phyloP scores from a whole-genome alignment of 306 rosid genomes.

The Cercis canadensis region DNA sequence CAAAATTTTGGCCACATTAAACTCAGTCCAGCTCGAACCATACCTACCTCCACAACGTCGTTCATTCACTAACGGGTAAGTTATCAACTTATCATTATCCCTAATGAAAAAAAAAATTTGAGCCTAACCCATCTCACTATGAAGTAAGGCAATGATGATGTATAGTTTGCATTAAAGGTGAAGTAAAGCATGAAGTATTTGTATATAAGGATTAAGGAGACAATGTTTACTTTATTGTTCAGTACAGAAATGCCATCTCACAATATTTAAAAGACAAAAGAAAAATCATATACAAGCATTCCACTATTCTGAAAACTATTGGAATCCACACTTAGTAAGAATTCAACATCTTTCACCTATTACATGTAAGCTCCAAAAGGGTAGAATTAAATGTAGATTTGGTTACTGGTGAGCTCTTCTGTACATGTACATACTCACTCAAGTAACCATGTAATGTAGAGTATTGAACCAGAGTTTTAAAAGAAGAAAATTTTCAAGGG shows the following conservation, averaged over 20 bases:
- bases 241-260: not conserved
- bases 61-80: too few relatives aligned
- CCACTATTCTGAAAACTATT: conserved; percentile 5
- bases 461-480: conserved; percentile 31
- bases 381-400: conserved; percentile 35
- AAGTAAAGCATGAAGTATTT: too few relatives aligned
- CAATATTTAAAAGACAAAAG: conserved; percentile 30
- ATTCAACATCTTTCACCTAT: not conserved
- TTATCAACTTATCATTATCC: too few relatives aligned
- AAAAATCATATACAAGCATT: conserved; percentile 21
- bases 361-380: conserved; percentile 29
- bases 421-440: conserved; percentile 77
- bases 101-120: too few relatives aligned
- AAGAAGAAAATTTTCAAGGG: not conserved
- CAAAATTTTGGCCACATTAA: too few relatives aligned
- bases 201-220: too few relatives aligned
- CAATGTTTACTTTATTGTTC: too few relatives aligned
- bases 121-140: too few relatives aligned
- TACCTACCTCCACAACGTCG: too few relatives aligned
- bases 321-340: conserved; percentile 29
- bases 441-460: conserved; percentile 54
- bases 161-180: too few relatives aligned
- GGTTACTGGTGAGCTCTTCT: conserved; percentile 77
- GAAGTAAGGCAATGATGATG: too few relatives aligned
- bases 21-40: too few relatives aligned